phyloP scores from a whole-genome alignment of 2,329 filamentous ascomycete genomes.

The Penicillium sp. region DNA sequence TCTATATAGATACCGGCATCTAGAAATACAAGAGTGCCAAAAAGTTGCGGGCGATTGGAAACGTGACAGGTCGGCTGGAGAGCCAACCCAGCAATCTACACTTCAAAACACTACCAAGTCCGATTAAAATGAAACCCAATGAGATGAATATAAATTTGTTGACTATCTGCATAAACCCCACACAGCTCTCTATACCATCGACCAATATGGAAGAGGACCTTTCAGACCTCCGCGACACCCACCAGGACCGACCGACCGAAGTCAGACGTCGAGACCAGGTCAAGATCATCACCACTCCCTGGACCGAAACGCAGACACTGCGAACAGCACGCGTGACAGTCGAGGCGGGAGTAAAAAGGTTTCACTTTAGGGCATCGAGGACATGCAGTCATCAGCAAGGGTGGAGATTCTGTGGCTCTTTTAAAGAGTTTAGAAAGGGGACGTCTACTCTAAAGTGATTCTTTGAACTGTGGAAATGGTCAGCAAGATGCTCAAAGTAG shows the following conservation, averaged over 20 bases:
- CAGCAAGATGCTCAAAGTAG: constrained; percentile 19
- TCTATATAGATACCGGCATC: too few relatives aligned
- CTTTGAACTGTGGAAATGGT: constrained; percentile 53
- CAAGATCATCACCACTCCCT: constrained; percentile 95
- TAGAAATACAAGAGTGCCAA: neutral
- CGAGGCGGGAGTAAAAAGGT: constrained; percentile 54
- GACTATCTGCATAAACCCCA: neutral
- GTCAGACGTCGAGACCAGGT: constrained; percentile 68
- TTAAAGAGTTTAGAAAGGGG: constrained; percentile 84
- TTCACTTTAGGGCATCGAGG: constrained; percentile 90
- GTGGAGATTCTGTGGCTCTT: constrained; percentile 88
- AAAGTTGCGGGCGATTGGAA: too few relatives aligned
- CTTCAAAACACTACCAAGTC: too few relatives aligned
- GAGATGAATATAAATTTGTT: neutral
- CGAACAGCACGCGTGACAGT: constrained; percentile 36
- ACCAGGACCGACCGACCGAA: constrained; percentile 74
- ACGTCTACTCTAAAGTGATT: constrained; percentile 99
- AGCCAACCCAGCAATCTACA: neutral
- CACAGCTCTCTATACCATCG: constrained; percentile 14
- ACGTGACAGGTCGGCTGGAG: too few relatives aligned
- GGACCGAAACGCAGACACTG: constrained; percentile 53
- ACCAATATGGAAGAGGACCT: constrained; percentile 58
- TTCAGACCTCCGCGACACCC: constrained; percentile 90
- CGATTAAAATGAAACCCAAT: neutral
- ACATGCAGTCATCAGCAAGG: constrained; percentile 90